phyloP scores from a whole-genome alignment of 305 asterid genomes.

The Ajuga reptans region DNA sequence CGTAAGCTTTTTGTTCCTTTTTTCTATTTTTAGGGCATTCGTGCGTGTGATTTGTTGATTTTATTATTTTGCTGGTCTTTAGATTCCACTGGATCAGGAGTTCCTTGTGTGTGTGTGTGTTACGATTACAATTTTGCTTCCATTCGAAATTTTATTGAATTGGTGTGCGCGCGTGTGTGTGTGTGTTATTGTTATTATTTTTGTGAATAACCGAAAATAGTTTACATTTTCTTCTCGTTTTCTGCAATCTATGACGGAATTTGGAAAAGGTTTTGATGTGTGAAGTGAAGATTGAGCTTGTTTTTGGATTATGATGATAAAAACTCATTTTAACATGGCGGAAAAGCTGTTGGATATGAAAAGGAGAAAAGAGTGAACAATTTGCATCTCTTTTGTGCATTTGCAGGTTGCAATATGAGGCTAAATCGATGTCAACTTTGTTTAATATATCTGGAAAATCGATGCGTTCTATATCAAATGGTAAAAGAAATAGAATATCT shows the following conservation, averaged over 20 bases:
- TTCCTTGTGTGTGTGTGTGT: background rate
- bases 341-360: background rate
- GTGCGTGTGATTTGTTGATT: background rate
- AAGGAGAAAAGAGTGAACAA: background rate
- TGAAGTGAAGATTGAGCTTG: background rate
- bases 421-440: conserved; percentile 17
- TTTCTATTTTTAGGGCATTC: background rate
- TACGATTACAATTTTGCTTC: no score
- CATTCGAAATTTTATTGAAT: no score
- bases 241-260: background rate
- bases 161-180: no score
- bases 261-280: background rate
- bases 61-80: background rate
- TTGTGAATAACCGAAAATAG: background rate
- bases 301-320: background rate
- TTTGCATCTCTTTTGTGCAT: conserved; percentile 7
- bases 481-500: conserved; percentile 15
- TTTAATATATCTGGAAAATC: conserved; percentile 11
- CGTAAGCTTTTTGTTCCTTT: conserved; percentile 21
- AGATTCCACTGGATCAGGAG: conserved; percentile 9
- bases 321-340: background rate
- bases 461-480: conserved; percentile 17
- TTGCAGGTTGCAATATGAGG: conserved; percentile 25
- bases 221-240: background rate
- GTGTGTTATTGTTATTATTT: background rate